Evolutionary conservation across 2,329 filamentous ascomycete species (phyloP), one percentile per base, ranked within the genome.

Genomic region (Sporothrix schenckii): DNA sequence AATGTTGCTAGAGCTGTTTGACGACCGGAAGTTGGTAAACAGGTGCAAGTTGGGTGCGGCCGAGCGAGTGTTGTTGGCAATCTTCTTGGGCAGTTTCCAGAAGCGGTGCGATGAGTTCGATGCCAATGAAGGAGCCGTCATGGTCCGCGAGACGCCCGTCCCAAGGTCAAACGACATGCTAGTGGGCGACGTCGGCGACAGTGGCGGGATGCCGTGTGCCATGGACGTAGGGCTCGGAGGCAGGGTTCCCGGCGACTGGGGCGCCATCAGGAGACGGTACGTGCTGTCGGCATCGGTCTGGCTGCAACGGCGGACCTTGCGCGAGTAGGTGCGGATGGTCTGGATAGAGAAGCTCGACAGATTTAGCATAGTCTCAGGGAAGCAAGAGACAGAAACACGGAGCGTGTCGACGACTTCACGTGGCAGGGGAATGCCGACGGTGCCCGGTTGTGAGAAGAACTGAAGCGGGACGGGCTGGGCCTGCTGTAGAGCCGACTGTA

Each of bases 281-380:
- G 72, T 66, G 58, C 77, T 76, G 34, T 72, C 73, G 27, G 66
- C 72, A 7, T 74, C 71, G 14, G 69, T 68, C 16, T 70, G 66
- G 56, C 68, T 72, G 27, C 74, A 79, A n/a, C 84, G 85, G 63
- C 81, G 81, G 52, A 87, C 76, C 74, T 87, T 87, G 67, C 81
- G 84, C 0, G 85, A 84, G 73, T 87, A 87, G 39, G 81, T 77
- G 19, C 87, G 84, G 70, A 89, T 87, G 0, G 84, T 87, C 76
- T 88, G 86, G 65, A 88, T 80, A 0, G 86, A 84, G 4, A 88
- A 78, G 74, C 84, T 87, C 0, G 82, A 84, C 5, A 85, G 83
- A 13, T 84, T 79, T 1, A 88, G 82, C 83, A 88, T 87, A 0
- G 86, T 87, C 73, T 87, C 86, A 0, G 86, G 86, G 72, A 89